Evolutionary conservation across 2,329 filamentous ascomycete genomes (phyloP), one percentile per base, ranked within the genome.

Genomic region (Chaetomium sp.): DNA sequence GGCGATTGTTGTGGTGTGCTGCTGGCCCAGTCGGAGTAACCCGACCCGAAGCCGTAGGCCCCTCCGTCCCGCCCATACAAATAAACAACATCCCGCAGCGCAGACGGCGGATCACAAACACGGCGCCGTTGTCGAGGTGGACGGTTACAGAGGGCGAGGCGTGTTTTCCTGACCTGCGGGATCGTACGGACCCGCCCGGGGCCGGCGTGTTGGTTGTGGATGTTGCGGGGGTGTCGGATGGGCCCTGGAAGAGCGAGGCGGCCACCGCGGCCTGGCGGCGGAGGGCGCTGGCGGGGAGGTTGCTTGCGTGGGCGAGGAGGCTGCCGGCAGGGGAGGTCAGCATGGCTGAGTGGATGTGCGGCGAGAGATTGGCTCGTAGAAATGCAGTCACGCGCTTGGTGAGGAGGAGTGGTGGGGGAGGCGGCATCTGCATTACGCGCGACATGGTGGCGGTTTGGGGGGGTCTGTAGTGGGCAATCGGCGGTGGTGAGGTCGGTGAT

Each of bases 191-290:
- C 48, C 55, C 54, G 40, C 52, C 50, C 33, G 56, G 9, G 2
- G 41, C 41, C 19, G 19, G 19, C 19, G 19, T 27, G 4, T 44
- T 32, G 12, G 49, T 37, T 32, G 49, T 35, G 10, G 44, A 14
- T 51, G 44, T 19, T 51, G 50, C 46, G 43, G 51, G 32, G 38
- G 33, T 45, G 60, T 52, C 40, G 10, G 73, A 71, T 32, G 73
- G 71, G 42, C 77, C 73, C 68, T 86, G 82, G 44, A 84, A 83
- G 19, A 86, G 76, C 5, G 79, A 82, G 56, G 81, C 80, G 43
- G 83, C 83, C 57, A 86, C 80, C 56, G 82, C 85, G 63, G 80
- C 80, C 67, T 85, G 81, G 8, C 79, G 82, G 64, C 83, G 81
- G 41, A 86, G 77, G 19, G 76, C 72, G 57, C 77, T 72, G 62